Conservation (phyloP, 768 basidiomycete species). For the Lactarius psammicola region DNA sequence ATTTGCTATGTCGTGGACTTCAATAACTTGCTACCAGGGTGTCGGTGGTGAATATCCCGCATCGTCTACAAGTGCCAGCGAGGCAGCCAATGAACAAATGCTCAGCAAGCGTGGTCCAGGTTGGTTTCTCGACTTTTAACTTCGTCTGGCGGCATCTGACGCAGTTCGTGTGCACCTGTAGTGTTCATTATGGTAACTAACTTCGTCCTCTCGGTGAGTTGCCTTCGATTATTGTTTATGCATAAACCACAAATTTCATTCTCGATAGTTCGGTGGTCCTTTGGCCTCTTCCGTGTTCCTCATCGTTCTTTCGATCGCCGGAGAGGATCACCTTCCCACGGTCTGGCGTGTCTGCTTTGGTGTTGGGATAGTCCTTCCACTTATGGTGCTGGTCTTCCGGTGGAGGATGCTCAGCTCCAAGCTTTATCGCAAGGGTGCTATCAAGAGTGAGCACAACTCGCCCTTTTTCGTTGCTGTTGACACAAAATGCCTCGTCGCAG, state of each 20-base stretch:
- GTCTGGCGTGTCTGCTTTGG: constrained; percentile 70
- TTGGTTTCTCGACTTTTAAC: constrained; percentile 31
- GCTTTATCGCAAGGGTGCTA: constrained; percentile 62
- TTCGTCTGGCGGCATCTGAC: constrained; percentile 5
- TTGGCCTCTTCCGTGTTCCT: constrained; percentile 65
- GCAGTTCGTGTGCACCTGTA: constrained; percentile 28
- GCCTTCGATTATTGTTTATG: too few relatives aligned
- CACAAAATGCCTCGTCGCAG: constrained; percentile 33
- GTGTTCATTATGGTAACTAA: constrained; percentile 79
- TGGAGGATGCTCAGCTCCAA: constrained; percentile 67
- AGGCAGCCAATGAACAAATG: constrained; percentile 72
- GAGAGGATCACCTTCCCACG: constrained; percentile 56
- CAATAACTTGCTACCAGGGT: constrained; percentile 42
- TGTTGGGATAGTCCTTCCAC: constrained; percentile 58
- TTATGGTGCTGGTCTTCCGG: constrained; percentile 71
- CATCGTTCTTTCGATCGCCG: constrained; percentile 65
- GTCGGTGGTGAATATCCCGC: constrained; percentile 80
- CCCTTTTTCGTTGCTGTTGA: neutral
- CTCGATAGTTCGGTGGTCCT: constrained; percentile 58
- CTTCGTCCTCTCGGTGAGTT: constrained; percentile 58
- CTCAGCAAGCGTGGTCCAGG: constrained; percentile 58
- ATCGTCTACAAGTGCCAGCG: constrained; percentile 64
- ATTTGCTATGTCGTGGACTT: constrained; percentile 7
- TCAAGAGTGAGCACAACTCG: constrained; percentile 47
- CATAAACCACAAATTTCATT: neutral